Conservation (phyloP, 805 yeast species). For the Lachancea sp. region DNA sequence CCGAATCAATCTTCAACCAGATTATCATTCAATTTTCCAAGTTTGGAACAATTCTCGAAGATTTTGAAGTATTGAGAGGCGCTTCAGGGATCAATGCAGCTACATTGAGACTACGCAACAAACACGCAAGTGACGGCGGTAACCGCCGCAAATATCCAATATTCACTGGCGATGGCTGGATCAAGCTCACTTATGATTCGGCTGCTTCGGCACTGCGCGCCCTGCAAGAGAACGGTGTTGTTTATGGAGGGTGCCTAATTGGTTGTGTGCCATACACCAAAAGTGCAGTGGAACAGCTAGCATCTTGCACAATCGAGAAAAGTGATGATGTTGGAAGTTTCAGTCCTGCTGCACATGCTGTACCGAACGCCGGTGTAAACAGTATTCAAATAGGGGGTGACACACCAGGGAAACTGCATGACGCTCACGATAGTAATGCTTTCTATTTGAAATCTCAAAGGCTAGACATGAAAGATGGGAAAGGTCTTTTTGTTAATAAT, state of each 20-base stretch:
- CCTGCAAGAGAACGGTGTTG: constrained; percentile 70
- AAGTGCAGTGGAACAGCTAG: constrained; percentile 52
- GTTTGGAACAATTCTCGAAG: constrained; percentile 75
- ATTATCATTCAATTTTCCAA: constrained; percentile 69
- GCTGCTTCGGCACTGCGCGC: constrained; percentile 76
- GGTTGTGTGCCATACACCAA: constrained; percentile 68
- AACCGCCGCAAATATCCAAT: constrained; percentile 48
- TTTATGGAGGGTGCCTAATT: constrained; percentile 56
- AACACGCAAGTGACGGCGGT: constrained; percentile 8
- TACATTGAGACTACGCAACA: constrained; percentile 19
- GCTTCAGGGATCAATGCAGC: constrained; percentile 29
- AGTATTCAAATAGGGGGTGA: background rate
- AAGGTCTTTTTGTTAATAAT: constrained; percentile 34
- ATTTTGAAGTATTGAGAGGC: constrained; percentile 45
- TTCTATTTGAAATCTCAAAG: constrained; percentile 19
- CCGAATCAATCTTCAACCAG: constrained; percentile 61
- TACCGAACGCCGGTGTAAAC: background rate
- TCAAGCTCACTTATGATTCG: constrained; percentile 77
- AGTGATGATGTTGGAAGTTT: constrained; percentile 27
- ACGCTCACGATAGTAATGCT: constrained; percentile 10
- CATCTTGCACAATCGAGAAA: constrained; percentile 32
- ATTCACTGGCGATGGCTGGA: constrained; percentile 83
- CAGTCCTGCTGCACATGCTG: constrained; percentile 9
- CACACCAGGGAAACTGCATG: background rate
- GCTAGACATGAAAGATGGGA: constrained; percentile 38